These are phyloP conservation scores for Zygoascus meyerae DNA, from an alignment of 1,139 yeast species.

Conservation along the genomic window DNA sequence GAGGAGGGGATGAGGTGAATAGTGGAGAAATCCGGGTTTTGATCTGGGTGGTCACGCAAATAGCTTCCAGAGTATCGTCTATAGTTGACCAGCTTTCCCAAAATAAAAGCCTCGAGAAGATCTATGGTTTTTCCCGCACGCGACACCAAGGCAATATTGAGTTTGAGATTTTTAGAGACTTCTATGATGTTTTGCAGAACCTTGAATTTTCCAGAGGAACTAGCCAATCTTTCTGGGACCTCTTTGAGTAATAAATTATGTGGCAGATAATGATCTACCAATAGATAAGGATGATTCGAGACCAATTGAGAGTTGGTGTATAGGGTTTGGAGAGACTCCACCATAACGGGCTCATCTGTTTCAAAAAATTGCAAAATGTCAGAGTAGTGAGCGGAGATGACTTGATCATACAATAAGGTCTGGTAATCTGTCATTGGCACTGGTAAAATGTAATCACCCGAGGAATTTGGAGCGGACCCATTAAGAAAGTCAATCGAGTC, in stretches of 20 bases:
- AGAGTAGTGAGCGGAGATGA: slow-evolving; percentile 82
- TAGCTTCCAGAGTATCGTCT: slow-evolving; percentile 58
- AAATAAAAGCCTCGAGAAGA: slow-evolving; percentile 65
- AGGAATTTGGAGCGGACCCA: slow-evolving; percentile 27
- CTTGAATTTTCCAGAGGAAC: slow-evolving; percentile 80
- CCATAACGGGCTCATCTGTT: slow-evolving; percentile 48
- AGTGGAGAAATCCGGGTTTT: slow-evolving; percentile 24
- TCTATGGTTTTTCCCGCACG: slow-evolving; percentile 64
- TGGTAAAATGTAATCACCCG: slow-evolving; percentile 75
- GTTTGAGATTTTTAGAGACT: slow-evolving; percentile 36
- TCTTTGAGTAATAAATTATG: slow-evolving; percentile 72
- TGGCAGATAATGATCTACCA: slow-evolving; percentile 83
- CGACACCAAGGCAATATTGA: slow-evolving; percentile 48
- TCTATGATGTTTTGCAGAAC: slow-evolving; percentile 50
- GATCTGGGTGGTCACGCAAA: slow-evolving; percentile 23
- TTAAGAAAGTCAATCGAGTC: slow-evolving; percentile 23
- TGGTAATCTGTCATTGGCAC: slow-evolving; percentile 88
- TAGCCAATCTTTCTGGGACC: slow-evolving; percentile 66
- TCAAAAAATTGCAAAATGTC: slow-evolving; percentile 87
- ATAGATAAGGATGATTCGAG: slow-evolving; percentile 80
- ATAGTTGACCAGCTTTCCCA: slow-evolving; percentile 63
- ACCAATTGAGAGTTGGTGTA: slow-evolving; percentile 71
- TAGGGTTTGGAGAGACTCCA: slow-evolving; percentile 57
- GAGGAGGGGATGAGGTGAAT: slow-evolving; percentile 33
- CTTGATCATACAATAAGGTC: slow-evolving; percentile 86